These are phyloP conservation scores for Suhomyces bribrorum DNA, from an alignment of 1,139 yeast genomes.

Conservation along the genomic window DNA sequence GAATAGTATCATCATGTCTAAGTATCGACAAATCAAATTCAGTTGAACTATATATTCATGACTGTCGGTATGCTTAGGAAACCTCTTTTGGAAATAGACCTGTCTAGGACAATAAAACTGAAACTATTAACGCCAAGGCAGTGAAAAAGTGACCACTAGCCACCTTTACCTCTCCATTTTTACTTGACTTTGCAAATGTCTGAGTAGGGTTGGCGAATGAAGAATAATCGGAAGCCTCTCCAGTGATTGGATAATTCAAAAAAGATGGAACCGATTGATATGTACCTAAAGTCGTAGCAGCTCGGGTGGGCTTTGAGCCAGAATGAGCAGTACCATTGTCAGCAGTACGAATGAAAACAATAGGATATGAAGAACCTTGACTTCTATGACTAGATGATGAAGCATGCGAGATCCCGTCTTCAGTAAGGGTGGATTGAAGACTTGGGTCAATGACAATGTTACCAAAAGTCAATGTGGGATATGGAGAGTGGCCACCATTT, in stretches of 20 bases:
- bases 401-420: not conserved
- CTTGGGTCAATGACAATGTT: conserved; percentile 6
- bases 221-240: conserved; percentile 14
- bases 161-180: conserved; percentile 10
- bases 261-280: conserved; percentile 10
- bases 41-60: no score
- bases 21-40: no score
- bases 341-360: conserved; percentile 12
- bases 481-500: conserved; percentile 17
- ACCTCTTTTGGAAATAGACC: not conserved
- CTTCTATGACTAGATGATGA: not conserved
- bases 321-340: conserved; percentile 7
- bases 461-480: conserved; percentile 8
- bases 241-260: conserved; percentile 18
- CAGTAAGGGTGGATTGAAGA: conserved; percentile 6
- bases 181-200: conserved; percentile 10
- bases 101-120: conserved; percentile 9
- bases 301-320: not conserved
- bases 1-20: no score
- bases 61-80: no score
- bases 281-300: not conserved
- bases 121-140: conserved; percentile 10
- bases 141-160: conserved; percentile 10
- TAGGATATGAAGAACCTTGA: not conserved
- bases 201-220: conserved; percentile 11